Evolutionary conservation across 306 rosid genomes (phyloP).

Genomic region (Medicago lupulina): DNA sequence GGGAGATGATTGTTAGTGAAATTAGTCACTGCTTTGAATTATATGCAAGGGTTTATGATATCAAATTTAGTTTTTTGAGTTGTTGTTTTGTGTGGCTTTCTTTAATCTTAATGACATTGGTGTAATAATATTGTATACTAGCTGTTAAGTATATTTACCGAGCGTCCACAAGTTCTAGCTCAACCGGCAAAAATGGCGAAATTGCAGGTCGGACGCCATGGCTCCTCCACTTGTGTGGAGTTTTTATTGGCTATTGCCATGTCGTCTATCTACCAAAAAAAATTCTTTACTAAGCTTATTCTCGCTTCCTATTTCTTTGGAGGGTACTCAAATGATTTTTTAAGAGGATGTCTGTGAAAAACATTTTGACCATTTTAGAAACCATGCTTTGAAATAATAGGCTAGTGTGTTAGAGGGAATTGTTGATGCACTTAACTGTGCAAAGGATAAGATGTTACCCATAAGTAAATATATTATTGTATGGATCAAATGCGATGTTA

Average conservation of each 20-base stretch:
- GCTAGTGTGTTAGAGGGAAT: constrained; percentile 25
- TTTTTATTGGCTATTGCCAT: no score
- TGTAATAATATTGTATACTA: constrained; percentile 7
- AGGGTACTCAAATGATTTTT: constrained; percentile 3
- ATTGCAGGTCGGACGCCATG: no score
- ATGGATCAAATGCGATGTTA: neutral
- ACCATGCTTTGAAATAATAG: neutral
- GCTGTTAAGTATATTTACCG: neutral
- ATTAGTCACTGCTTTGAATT: constrained; percentile 15
- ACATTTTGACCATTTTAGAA: constrained; percentile 5
- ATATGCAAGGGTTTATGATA: constrained; percentile 19
- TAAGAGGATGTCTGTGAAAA: constrained; percentile 16
- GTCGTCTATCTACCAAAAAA: no score
- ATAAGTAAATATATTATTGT: neutral
- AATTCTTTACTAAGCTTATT: constrained; percentile 21
- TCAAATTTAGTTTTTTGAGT: neutral
- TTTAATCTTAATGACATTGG: constrained; percentile 4
- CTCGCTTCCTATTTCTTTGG: neutral
- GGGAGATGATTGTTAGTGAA: neutral
- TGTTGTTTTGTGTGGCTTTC: constrained; percentile 14
- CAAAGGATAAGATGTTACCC: constrained; percentile 17
- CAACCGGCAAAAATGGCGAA: no score
- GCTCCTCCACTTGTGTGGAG: no score
- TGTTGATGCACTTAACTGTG: neutral
- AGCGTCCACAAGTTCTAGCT: neutral